A percentile compares a stretch with the other conserved stretches of the same genome.
Evolutionary conservation across 2,329 filamentous ascomycete genomes (phyloP).

Genomic region (Calonectria pteridis): DNA sequence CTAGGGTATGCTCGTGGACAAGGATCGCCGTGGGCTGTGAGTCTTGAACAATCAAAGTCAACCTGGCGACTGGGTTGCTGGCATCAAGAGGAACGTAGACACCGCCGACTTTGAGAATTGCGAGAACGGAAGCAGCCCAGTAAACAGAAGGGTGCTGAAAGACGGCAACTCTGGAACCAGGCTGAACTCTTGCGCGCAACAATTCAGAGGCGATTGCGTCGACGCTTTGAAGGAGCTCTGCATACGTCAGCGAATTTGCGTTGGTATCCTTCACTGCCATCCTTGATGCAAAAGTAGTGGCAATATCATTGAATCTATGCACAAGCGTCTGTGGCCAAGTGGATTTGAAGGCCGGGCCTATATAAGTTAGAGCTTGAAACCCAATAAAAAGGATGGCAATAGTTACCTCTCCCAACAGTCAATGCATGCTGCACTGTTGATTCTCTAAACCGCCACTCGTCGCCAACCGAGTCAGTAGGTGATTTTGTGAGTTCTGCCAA

Average conservation of each 20-base stretch:
- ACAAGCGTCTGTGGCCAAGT: neutral
- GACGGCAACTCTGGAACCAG: neutral
- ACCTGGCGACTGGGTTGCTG: constrained; percentile 1
- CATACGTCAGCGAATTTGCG: neutral
- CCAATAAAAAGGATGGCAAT: neutral
- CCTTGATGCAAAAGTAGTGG: neutral
- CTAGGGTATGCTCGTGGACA: constrained; percentile 1
- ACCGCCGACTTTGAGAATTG: constrained; percentile 17
- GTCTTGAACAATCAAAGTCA: constrained; percentile 9
- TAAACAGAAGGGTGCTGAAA: constrained; percentile 12
- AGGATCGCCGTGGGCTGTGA: constrained; percentile 22
- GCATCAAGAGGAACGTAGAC: constrained; percentile 25
- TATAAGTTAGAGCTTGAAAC: neutral
- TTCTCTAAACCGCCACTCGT: neutral
- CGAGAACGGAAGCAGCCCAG: constrained; percentile 22
- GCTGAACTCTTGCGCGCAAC: neutral
- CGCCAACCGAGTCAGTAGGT: neutral
- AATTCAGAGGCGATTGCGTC: neutral
- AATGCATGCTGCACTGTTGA: neutral
- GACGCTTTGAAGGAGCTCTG: neutral
- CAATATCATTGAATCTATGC: neutral
- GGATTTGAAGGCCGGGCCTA: neutral
- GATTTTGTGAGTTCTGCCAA: neutral
- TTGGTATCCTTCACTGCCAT: neutral
- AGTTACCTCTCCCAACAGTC: neutral